Percentiles rank a stretch among this genome's conserved stretches.
Evolutionary conservation across 2,329 filamentous ascomycete species (phyloP).

Genomic region (Pseudogymnoascus pannorum): DNA sequence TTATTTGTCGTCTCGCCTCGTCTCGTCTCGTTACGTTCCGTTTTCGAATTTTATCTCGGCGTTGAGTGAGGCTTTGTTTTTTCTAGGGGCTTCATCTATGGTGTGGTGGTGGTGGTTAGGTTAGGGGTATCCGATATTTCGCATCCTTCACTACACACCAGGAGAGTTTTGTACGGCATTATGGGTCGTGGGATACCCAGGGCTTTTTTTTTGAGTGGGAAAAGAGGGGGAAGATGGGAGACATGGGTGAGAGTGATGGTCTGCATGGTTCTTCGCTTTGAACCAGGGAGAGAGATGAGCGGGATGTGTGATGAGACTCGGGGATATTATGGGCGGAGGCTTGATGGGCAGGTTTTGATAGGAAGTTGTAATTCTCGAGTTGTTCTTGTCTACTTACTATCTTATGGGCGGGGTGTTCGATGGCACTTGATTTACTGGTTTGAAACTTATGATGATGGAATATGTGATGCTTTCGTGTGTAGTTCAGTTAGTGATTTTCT

Average conservation of each 20-base stretch:
- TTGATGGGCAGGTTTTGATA: background rate
- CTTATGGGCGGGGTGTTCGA: background rate
- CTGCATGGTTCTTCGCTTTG: background rate
- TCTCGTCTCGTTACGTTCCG: background rate
- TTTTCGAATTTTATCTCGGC: background rate
- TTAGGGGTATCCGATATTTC: background rate
- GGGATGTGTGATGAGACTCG: background rate
- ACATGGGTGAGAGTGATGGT: background rate
- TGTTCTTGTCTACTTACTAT: slow-evolving; percentile 7
- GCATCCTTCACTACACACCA: background rate
- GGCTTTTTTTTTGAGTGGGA: background rate
- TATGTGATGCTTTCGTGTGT: background rate
- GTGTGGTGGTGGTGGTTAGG: background rate
- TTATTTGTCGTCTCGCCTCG: background rate
- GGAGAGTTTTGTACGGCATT: background rate
- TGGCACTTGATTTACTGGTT: background rate
- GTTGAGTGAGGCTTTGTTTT: slow-evolving; percentile 2
- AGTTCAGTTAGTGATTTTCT: background rate
- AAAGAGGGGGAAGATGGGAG: background rate
- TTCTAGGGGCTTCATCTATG: background rate
- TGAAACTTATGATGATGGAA: background rate
- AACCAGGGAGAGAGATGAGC: background rate
- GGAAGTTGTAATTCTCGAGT: slow-evolving; percentile 7
- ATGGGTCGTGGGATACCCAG: slow-evolving; percentile 4
- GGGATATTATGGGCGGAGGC: background rate